A percentile compares a stretch with the other conserved stretches of the same genome.
phyloP scores from a whole-genome alignment of 2,329 filamentous ascomycete species.

The Alternaria longipes region DNA sequence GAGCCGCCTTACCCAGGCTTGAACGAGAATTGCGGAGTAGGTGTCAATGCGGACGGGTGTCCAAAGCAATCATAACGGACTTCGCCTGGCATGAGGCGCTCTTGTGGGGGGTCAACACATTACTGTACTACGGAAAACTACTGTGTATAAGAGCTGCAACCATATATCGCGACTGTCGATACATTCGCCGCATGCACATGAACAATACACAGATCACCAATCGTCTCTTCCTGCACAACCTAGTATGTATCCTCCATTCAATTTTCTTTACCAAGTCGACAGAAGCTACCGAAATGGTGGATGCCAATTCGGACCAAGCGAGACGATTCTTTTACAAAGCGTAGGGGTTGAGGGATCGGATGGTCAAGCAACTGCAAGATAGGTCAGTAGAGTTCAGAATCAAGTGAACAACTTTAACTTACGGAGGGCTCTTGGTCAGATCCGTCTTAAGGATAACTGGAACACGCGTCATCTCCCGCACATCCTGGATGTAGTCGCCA shows the following conservation, averaged over 20 bases:
- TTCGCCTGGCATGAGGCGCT: conserved; percentile 13
- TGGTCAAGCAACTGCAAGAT: conserved; percentile 75
- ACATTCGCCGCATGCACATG: conserved; percentile 36
- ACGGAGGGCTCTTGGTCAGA: conserved; percentile 98
- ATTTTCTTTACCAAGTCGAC: conserved; percentile 42
- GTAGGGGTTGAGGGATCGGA: conserved; percentile 82
- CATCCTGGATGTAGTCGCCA: conserved; percentile 97
- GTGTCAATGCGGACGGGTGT: conserved; percentile 18
- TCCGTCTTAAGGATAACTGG: conserved; percentile 99
- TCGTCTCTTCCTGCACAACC: conserved; percentile 25
- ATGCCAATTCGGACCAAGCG: neutral
- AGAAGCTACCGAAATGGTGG: conserved; percentile 12
- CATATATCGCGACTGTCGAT: conserved; percentile 33
- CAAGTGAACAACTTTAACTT: conserved; percentile 62
- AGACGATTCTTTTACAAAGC: conserved; percentile 58
- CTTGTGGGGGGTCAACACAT: conserved; percentile 33
- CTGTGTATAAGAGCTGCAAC: conserved; percentile 35
- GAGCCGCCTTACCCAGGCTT: conserved; percentile 11
- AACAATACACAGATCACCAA: conserved; percentile 42
- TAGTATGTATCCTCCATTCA: conserved; percentile 46
- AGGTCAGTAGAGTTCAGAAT: conserved; percentile 26
- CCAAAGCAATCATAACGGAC: conserved; percentile 33
- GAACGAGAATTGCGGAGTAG: conserved; percentile 28
- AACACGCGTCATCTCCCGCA: conserved; percentile 95
- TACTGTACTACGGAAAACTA: conserved; percentile 41